Evolutionary conservation across 495 filamentous ascomycete species (phyloP).

Genomic region (Lasiosphaeria miniovina): DNA sequence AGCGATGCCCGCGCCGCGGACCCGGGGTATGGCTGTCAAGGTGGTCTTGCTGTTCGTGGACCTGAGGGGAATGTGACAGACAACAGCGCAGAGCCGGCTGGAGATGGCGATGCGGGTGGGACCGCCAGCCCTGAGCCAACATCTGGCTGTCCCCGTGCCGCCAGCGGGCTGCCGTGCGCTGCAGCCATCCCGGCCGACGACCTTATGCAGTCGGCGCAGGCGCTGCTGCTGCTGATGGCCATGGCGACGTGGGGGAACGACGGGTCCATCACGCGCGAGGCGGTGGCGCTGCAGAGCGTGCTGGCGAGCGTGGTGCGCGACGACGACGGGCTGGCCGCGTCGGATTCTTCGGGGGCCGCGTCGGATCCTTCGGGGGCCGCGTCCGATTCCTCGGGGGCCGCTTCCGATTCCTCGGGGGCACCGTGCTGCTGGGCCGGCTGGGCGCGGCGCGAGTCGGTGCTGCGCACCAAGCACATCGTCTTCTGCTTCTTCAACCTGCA

Average conservation of each 20-base stretch:
- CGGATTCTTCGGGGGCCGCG: conserved; percentile 5
- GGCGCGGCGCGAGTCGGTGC: conserved; percentile 47
- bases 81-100: not conserved
- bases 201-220: conserved; percentile 14
- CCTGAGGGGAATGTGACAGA: not conserved
- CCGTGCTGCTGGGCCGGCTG: conserved; percentile 46
- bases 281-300: conserved; percentile 8
- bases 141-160: not conserved
- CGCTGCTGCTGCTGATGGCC: conserved; percentile 15
- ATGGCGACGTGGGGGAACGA: conserved; percentile 15
- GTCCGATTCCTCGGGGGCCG: conserved; percentile 10
- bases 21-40: no score
- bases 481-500: conserved; percentile 57
- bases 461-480: conserved; percentile 51
- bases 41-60: no score
- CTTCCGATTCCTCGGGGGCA: conserved; percentile 12
- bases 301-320: conserved; percentile 14
- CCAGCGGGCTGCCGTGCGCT: not conserved
- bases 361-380: no score
- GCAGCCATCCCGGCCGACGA: not conserved
- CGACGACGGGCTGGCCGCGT: conserved; percentile 9
- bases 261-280: conserved; percentile 6
- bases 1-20: conserved; percentile 1
- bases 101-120: no score
- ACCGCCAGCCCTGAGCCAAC: not conserved